Percentiles rank a stretch among this genome's conserved stretches.
Evolutionary conservation across 495 filamentous ascomycete species (phyloP).

Genomic region (Talaromyces ruber): DNA sequence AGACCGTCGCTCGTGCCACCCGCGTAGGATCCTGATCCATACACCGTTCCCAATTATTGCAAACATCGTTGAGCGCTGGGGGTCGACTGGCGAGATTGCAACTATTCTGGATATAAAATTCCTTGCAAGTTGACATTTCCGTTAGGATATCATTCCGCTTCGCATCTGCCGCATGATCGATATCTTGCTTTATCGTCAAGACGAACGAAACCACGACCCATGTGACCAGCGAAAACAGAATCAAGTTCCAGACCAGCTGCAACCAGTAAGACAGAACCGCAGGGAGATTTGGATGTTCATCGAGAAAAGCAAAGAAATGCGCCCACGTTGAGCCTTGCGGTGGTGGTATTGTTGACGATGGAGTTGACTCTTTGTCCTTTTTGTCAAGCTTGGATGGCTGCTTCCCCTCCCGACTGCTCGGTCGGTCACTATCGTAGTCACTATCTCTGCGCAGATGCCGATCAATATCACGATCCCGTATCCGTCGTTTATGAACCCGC

Average conservation of each 20-base stretch:
- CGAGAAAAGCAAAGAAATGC: conserved; percentile 57
- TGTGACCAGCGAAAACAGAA: conserved; percentile 56
- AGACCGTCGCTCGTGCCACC: conserved; percentile 58
- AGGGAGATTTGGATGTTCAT: conserved; percentile 77
- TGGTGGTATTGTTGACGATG: conserved; percentile 6
- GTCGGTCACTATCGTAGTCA: conserved; percentile 52
- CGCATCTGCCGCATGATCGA: conserved; percentile 58
- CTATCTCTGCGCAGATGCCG: conserved; percentile 37
- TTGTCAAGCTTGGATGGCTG: conserved; percentile 13
- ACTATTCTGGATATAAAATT: conserved; percentile 61
- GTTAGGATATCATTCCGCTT: conserved; percentile 54
- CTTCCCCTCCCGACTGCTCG: conserved; percentile 31
- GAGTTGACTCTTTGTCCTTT: conserved; percentile 9
- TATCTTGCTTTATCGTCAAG: conserved; percentile 63
- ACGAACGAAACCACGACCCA: conserved; percentile 66
- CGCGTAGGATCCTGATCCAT: conserved; percentile 68
- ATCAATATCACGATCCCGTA: conserved; percentile 37
- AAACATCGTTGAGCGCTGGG: conserved; percentile 65
- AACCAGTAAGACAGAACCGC: conserved; percentile 78
- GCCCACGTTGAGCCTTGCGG: conserved; percentile 35
- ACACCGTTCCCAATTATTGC: conserved; percentile 73
- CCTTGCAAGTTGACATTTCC: conserved; percentile 63
- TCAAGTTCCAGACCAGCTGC: conserved; percentile 69
- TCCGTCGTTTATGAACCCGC: conserved; percentile 46
- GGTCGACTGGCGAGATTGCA: conserved; percentile 55